These are phyloP conservation scores for Tuctoria greenei DNA, from an alignment of 176 grass and related monocot genomes.

Conservation along the genomic window DNA sequence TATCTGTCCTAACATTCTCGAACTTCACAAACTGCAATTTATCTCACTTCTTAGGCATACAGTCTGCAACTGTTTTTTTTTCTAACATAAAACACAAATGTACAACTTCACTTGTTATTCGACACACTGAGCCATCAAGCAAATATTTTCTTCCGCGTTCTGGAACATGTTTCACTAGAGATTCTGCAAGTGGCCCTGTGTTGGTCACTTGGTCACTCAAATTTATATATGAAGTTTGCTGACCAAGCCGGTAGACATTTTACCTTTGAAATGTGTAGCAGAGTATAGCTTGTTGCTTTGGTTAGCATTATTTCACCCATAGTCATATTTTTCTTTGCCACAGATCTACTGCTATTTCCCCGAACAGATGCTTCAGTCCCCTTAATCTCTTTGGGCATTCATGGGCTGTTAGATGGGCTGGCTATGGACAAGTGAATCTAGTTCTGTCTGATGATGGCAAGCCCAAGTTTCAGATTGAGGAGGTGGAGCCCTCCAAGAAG, in stretches of 20 bases:
- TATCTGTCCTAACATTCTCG: not conserved
- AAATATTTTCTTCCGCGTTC: not conserved
- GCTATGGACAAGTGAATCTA: slow-evolving; percentile 68
- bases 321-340: not conserved
- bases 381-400: slow-evolving; percentile 28
- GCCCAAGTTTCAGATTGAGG: slow-evolving; percentile 79
- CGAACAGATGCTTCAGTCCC: slow-evolving; percentile 32
- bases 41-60: not conserved
- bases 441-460: slow-evolving; percentile 76
- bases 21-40: not conserved
- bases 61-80: not conserved
- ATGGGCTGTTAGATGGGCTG: slow-evolving; percentile 44
- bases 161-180: not conserved
- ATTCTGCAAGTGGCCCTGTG: not conserved
- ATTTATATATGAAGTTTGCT: not conserved
- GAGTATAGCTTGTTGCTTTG: not conserved
- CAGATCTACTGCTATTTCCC: slow-evolving; percentile 40
- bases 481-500: slow-evolving; percentile 72
- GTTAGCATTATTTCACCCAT: not conserved
- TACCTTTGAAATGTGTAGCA: not conserved
- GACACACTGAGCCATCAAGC: too few species aligned
- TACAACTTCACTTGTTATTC: too few species aligned
- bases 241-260: not conserved
- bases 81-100: not conserved
- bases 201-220: not conserved